Base-by-base conservation (phyloP, 257 asterid genomes). In the Cordia subcordata region DNA sequence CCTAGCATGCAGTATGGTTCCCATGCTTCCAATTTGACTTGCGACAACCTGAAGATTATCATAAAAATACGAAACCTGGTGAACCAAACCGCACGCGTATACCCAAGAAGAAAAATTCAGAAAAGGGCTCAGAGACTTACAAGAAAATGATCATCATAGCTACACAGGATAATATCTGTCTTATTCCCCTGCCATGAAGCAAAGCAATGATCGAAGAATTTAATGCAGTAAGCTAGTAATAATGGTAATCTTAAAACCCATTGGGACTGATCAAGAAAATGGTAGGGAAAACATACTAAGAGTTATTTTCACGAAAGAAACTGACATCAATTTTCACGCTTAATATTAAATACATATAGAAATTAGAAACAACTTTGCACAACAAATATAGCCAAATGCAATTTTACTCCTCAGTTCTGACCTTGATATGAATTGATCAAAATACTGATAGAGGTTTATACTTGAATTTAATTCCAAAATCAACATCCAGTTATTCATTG, bases 11-110 rank as follows among this genome's bases (percentile, higher is more conserved):
- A 92, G 60, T 72, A 92, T 81, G 22, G 99, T 88, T 23, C 96
- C 99, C 96, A 92, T 84, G 75, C 93, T 82, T 73, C 99, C 96
- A 51, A 92, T 84, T 82, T 92, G 96, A 75, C 95, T 88, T 18
- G 82, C 96, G 68, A 92, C 66, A 21, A 86, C 93, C 99, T 92
- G 82, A 8, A 74, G 72, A 32, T 11, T 50, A 33, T 14, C 21
- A 10, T 55, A 66, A 53, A 23, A 45, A 67, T 58, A 60, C 16
- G 49, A 19, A 60, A 39, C 11, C 17, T 66, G 23, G 17, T 4
- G 15, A 47, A 32, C 16, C 16, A 58, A 47, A 58, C 46, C n/a
- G 45, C 35, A 38, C 10, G n/a, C 57, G 19, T 1, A 55, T 15
- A 5, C 39, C 13, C 11, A 62, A 67, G 40, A 9, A 1, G 37